phyloP scores from a whole-genome alignment of 2,329 filamentous ascomycete species.

The Talaromyces atroroseus region DNA sequence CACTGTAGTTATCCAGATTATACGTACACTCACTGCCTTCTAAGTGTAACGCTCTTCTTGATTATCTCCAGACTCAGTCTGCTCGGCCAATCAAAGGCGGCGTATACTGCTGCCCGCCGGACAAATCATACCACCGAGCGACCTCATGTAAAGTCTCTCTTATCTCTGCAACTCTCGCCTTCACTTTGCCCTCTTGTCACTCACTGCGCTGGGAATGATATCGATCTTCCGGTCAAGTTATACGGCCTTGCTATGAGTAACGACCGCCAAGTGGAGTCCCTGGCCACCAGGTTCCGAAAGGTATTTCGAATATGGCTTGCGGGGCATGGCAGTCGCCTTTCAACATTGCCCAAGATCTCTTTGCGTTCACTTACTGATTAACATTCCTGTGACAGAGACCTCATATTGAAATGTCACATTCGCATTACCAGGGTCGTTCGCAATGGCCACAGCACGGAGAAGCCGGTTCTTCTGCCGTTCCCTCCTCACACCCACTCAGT shows the following conservation, averaged over 20 bases:
- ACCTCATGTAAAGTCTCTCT: conserved; percentile 1
- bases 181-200: conserved; percentile 6
- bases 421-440: conserved; percentile 22
- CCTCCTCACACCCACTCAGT: conserved; percentile 18
- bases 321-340: conserved; percentile 20
- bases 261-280: conserved; percentile 31
- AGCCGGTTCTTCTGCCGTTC: conserved; percentile 17
- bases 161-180: background rate
- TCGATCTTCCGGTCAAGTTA: conserved; percentile 3
- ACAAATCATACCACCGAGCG: conserved; percentile 1
- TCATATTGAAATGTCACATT: conserved; percentile 32
- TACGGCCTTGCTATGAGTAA: conserved; percentile 29
- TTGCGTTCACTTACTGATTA: conserved; percentile 1
- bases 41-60: too few relatives aligned
- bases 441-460: conserved; percentile 24
- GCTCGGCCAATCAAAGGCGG: background rate
- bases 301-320: conserved; percentile 20
- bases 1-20: too few relatives aligned
- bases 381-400: conserved; percentile 21
- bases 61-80: background rate
- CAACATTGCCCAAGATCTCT: conserved; percentile 13
- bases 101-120: conserved; percentile 6
- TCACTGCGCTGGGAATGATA: background rate
- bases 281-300: conserved; percentile 35
- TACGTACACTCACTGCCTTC: too few relatives aligned